Percentiles rank a stretch among this genome's conserved stretches.
Evolutionary conservation across 768 basidiomycete genomes (phyloP).

Genomic region (Rhizopogon vesiculosus): DNA sequence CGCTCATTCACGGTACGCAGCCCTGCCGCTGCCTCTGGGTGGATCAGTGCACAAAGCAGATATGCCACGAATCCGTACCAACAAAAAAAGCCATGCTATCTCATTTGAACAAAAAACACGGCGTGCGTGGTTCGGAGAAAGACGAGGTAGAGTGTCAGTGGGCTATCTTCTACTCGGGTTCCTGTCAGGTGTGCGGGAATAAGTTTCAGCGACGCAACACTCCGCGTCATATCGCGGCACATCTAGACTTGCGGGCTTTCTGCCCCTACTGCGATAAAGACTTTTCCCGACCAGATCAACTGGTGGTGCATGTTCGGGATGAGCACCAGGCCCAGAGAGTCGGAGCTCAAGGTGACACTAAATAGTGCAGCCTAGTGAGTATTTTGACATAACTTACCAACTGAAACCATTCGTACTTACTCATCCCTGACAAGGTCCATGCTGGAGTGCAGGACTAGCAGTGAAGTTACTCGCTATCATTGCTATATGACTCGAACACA

Average conservation of each 20-base stretch:
- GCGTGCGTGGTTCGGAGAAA: slow-evolving; percentile 6
- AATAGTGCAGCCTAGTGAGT: background rate
- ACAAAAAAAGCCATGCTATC: slow-evolving; percentile 7
- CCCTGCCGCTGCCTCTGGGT: slow-evolving; percentile 6
- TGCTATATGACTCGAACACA: background rate
- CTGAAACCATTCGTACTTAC: background rate
- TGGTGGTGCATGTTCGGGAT: slow-evolving; percentile 7
- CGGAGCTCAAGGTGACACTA: background rate
- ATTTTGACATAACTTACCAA: background rate
- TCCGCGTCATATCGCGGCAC: slow-evolving; percentile 14
- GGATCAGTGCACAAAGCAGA: background rate
- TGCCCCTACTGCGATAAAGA: slow-evolving; percentile 13
- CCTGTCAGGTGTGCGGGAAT: background rate
- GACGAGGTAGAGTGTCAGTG: slow-evolving; percentile 6
- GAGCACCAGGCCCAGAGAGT: slow-evolving; percentile 1
- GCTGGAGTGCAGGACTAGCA: background rate
- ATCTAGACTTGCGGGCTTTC: slow-evolving; percentile 10
- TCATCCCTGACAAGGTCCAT: no score
- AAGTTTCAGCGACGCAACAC: slow-evolving; percentile 8
- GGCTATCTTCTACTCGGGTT: background rate
- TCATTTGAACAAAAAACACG: slow-evolving; percentile 9
- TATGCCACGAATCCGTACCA: slow-evolving; percentile 2
- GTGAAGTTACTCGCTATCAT: background rate
- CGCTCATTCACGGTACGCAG: background rate
- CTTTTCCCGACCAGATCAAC: slow-evolving; percentile 20